These are phyloP conservation scores for Backusella parvicylindrica DNA, from an alignment of 192 early-diverging fungal genomes.

Conservation along the genomic window DNA sequence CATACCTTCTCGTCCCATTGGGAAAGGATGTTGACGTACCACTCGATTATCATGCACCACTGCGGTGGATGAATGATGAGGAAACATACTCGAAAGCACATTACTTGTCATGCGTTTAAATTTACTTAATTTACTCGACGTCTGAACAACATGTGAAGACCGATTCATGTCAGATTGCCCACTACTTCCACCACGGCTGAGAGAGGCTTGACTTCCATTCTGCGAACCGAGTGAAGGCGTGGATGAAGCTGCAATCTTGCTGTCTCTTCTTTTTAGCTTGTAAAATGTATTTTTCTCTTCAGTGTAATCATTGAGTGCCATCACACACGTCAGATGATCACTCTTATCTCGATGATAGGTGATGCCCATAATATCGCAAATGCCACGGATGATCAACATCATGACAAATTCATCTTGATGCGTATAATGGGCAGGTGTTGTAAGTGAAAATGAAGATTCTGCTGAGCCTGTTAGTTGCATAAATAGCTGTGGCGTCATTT, in stretches of 20 bases:
- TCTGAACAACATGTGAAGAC: background rate
- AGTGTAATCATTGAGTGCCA: constrained; percentile 19
- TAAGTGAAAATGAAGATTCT: background rate
- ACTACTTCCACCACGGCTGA: constrained; percentile 8
- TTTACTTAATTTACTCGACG: constrained; percentile 12
- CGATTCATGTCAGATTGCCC: background rate
- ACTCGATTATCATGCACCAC: constrained; percentile 4
- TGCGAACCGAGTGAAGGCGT: background rate
- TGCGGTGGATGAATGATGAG: constrained; percentile 5
- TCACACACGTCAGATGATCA: constrained; percentile 17
- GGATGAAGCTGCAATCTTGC: background rate
- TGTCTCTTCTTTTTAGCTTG: constrained; percentile 8
- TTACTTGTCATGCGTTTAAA: constrained; percentile 11
- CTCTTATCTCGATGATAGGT: constrained; percentile 23
- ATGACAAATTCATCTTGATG: constrained; percentile 18
- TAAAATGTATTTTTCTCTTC: constrained; percentile 9
- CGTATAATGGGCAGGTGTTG: background rate
- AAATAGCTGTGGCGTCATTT: constrained; percentile 10
- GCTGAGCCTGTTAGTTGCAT: background rate
- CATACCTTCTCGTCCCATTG: background rate
- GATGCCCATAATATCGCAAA: constrained; percentile 31
- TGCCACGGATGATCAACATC: constrained; percentile 19
- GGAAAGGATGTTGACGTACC: background rate
- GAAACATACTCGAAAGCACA: constrained; percentile 10
- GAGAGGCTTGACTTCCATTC: constrained; percentile 7